A percentile compares a stretch with the other conserved stretches of the same genome.
phyloP scores from a whole-genome alignment of 495 filamentous ascomycete species.

The Penicillium canariense region DNA sequence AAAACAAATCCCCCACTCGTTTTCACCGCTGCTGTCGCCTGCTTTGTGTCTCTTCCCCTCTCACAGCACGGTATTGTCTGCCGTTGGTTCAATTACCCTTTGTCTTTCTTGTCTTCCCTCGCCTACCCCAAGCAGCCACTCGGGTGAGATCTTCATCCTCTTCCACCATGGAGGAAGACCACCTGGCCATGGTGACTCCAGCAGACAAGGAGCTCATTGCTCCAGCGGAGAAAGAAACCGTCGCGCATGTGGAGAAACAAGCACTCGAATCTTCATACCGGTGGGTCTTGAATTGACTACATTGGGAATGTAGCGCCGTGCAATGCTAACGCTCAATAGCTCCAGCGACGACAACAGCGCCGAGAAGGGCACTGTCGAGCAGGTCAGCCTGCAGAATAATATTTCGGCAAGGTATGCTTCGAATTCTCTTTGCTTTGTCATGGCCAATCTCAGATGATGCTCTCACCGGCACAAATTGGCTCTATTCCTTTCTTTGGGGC shows the following conservation, averaged over 20 bases:
- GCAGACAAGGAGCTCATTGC: neutral
- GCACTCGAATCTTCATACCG: neutral
- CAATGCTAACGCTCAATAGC: conserved; percentile 12
- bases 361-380: conserved; percentile 35
- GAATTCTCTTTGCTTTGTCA: neutral
- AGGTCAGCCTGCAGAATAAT: conserved; percentile 52
- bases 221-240: conserved; percentile 14
- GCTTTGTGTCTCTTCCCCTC: neutral
- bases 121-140: too few species aligned
- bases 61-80: too few species aligned
- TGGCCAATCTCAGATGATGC: neutral
- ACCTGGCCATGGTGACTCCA: neutral
- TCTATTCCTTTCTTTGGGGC: neutral
- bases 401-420: conserved; percentile 46
- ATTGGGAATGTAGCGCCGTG: too few species aligned
- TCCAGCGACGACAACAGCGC: conserved; percentile 22
- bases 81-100: too few species aligned
- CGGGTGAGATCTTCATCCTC: too few species aligned
- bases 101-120: too few species aligned
- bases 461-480: too few species aligned
- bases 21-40: neutral
- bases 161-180: conserved; percentile 9
- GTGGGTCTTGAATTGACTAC: neutral
- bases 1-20: neutral
- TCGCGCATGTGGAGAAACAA: conserved; percentile 3